Evolutionary conservation across 2,329 filamentous ascomycete species (phyloP), one percentile per base, ranked within the genome.

Genomic region (Thermoascus crustaceus): DNA sequence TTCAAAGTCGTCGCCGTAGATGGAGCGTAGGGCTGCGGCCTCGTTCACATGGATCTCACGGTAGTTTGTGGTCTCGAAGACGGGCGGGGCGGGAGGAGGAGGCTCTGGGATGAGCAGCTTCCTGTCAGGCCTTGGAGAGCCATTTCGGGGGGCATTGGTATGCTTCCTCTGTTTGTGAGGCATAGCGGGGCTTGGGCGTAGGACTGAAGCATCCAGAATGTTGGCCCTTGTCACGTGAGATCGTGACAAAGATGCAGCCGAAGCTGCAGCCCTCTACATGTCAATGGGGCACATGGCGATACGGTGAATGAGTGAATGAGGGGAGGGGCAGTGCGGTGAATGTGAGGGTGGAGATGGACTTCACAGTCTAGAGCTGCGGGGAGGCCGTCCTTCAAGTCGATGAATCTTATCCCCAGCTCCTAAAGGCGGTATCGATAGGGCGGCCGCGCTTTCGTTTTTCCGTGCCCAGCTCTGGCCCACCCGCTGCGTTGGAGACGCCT

Each of bases 1-100:
- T 48, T 82, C 72, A 54, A 86, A 95, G 54, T 95, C 88, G 40
- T 94, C 85, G 47, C 80, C 82, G 55, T 91, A 96, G 32, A 96
- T 93, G 26, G 89, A 84, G 51, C 82, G 74, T 40, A 96, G 71
- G 29, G 80, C 89, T 55, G 91, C 76, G 38, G 94, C 72, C 65
- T 96, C 91, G 55, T 94, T 84, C 52, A 82, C 72, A 64, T 96
- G 91, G 21, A 84, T 78, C 63, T 93, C 82, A 45, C 80, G 76
- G 64, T 95, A 94, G 54, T 87, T 68, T 39, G 72, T 72, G 25
- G 64, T 51, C 22, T 63, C 50, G 44, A 56, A 42, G 37, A 56
- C 40, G 25, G 60, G 49, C 10, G 55, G 54, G 42, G 52, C 49
- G 33, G 55, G 47, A 22, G 53, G 46, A 27, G 52, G 50, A 27